Evolutionary conservation across 2,329 filamentous ascomycete species (phyloP).

Genomic region (Hymenotorrendiella dingleyae): DNA sequence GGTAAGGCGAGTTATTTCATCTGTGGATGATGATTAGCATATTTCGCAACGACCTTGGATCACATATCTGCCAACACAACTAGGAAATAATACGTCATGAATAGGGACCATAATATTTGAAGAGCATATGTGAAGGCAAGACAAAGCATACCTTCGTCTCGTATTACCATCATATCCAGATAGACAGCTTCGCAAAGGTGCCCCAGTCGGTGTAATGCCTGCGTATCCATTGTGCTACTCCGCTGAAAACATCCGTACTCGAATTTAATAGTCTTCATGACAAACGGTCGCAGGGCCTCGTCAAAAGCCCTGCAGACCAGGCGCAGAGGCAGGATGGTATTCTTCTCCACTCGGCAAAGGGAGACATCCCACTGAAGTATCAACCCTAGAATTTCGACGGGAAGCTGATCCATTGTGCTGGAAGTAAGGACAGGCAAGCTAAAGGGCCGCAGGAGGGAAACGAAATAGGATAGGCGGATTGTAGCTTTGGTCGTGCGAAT

Average conservation of each 20-base stretch:
- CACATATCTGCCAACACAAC: too few relatives aligned
- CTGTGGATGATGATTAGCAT: constrained; percentile 29
- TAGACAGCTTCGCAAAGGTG: constrained; percentile 44
- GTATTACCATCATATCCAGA: constrained; percentile 47
- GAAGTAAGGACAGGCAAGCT: too few relatives aligned
- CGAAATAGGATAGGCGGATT: too few relatives aligned
- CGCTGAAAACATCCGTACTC: constrained; percentile 44
- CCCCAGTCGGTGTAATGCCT: constrained; percentile 41
- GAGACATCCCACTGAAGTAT: constrained; percentile 40
- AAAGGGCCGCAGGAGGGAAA: too few relatives aligned
- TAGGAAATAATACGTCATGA: too few relatives aligned
- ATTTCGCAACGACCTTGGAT: not conserved
- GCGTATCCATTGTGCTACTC: constrained; percentile 30
- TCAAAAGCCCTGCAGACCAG: constrained; percentile 46
- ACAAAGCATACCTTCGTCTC: constrained; percentile 45
- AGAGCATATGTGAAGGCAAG: too few relatives aligned
- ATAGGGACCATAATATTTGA: too few relatives aligned
- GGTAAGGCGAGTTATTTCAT: constrained; percentile 43
- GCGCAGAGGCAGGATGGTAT: constrained; percentile 39
- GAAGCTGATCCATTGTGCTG: constrained; percentile 39
- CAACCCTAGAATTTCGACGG: constrained; percentile 41
- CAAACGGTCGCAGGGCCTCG: constrained; percentile 39
- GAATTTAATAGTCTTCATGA: constrained; percentile 42
- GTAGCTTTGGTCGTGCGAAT: too few relatives aligned
- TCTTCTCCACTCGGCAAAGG: constrained; percentile 37